These are phyloP conservation scores for Platismatia glauca DNA, from an alignment of 495 filamentous ascomycete genomes.

Conservation along the genomic window DNA sequence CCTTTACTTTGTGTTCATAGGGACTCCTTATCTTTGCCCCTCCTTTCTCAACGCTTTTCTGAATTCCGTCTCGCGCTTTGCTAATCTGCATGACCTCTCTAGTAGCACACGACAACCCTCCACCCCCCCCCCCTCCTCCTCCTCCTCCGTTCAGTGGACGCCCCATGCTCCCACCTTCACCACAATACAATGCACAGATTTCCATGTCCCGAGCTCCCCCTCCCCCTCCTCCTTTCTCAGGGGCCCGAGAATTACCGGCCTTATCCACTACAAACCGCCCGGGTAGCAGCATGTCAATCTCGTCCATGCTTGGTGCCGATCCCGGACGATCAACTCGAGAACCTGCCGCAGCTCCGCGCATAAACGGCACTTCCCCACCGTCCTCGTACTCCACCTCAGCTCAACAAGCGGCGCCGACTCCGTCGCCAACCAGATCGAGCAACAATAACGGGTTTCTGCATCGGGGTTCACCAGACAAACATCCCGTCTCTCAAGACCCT, in stretches of 20 bases:
- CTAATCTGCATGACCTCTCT: conserved; percentile 1
- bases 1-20: neutral
- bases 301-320: conserved; percentile 68
- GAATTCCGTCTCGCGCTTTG: neutral
- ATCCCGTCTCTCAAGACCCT: conserved; percentile 31
- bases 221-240: conserved; percentile 38
- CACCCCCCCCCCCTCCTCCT: conserved; percentile 30
- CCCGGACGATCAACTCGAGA: conserved; percentile 55
- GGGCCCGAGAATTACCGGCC: conserved; percentile 44
- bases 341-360: conserved; percentile 28
- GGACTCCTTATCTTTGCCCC: too few species aligned
- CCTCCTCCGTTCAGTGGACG: conserved; percentile 42
- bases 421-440: conserved; percentile 41
- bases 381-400: conserved; percentile 5
- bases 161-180: conserved; percentile 53
- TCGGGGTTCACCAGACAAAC: conserved; percentile 66
- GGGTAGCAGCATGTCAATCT: conserved; percentile 90
- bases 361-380: conserved; percentile 14
- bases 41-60: neutral
- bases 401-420: conserved; percentile 37
- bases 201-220: conserved; percentile 28
- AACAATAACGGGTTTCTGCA: conserved; percentile 55
- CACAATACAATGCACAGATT: conserved; percentile 38
- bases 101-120: conserved; percentile 10
- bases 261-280: conserved; percentile 42